Conservation (phyloP, 164 flowering plant species). For the Cinnamomum micranthum region DNA sequence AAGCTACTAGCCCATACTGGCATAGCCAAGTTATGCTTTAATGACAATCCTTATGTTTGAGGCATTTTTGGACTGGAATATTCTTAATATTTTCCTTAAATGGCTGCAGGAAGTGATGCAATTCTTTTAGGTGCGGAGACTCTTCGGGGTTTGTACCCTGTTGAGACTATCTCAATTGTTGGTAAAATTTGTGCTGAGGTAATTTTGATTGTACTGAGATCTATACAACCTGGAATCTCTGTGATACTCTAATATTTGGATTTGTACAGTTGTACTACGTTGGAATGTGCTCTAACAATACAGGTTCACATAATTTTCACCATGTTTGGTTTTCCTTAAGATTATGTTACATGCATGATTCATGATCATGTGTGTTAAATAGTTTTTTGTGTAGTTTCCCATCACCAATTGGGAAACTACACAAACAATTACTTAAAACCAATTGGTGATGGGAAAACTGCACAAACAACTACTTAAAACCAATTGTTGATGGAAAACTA, state of each 20-base stretch:
- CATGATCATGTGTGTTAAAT: too few species aligned
- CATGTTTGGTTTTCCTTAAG: neutral
- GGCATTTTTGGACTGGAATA: neutral
- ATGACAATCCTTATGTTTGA: neutral
- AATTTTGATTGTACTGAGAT: slow-evolving; percentile 2
- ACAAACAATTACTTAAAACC: too few species aligned
- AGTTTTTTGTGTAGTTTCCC: too few species aligned
- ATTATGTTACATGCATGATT: neutral
- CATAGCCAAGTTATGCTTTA: neutral
- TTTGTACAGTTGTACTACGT: neutral
- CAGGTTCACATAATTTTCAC: neutral
- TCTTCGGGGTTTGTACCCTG: slow-evolving; percentile 73
- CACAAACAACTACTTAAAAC: too few species aligned
- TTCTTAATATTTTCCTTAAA: neutral
- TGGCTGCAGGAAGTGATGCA: slow-evolving; percentile 70
- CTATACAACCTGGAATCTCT: neutral
- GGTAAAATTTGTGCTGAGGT: slow-evolving; percentile 91
- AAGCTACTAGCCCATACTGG: neutral
- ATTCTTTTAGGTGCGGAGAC: slow-evolving; percentile 95
- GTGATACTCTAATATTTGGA: neutral
- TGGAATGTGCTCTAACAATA: neutral
- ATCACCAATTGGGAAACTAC: too few species aligned
- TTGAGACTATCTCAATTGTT: slow-evolving; percentile 77
- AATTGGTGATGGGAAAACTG: too few species aligned
- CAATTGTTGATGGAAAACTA: too few species aligned